Evolutionary conservation across 345 rosid genomes (phyloP), one percentile per base, ranked within the genome.

Genomic region (Populus pruinosa): DNA sequence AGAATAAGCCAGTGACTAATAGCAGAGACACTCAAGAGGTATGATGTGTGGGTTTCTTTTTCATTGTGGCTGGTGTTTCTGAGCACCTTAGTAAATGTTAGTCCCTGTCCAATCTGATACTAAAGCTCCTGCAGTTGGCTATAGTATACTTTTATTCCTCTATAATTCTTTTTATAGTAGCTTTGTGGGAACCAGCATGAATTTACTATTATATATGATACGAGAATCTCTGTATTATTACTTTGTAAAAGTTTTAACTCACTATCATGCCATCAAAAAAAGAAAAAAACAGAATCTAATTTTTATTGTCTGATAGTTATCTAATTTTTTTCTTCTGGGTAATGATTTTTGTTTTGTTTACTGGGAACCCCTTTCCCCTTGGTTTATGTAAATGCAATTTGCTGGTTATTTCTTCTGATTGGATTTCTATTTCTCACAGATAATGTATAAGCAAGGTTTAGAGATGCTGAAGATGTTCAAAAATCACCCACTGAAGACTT

Each of bases 21-120:
- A 93, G 99, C 90, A 92, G 99, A 83, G 99, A 96, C 83, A 96
- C 98, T 16, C 99, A 96, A 89, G 99, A 96, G 98, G 99, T 92
- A 83, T 72, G 65, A 82, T 72, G 61, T 67, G 63, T 55, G 0
- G 29, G 11, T 44, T 76, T 50, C 70, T 70, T 21, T 56, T 17
- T 18, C 12, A 8, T 29, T 1, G 1, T 27, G 18, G 20, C 23
- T 17, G 59, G 20, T 55, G 27, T 27, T 33, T 49, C 20, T 69
- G 31, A 49, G 21, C 71, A 47, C 33, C 38, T 8, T 25, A 25
- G 10, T 5, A 56, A 68, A 11, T 8, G 1, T 21, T 70, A 5
- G 8, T 9, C 44, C 27, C 68, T 6, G 29, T 27, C 5, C 20
- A n/a, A 56, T 5, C 17, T 69, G 31, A 18, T 29, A 23, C 31